Base-by-base conservation (phyloP, 2,329 filamentous ascomycete species). In the Fusarium sp. region DNA sequence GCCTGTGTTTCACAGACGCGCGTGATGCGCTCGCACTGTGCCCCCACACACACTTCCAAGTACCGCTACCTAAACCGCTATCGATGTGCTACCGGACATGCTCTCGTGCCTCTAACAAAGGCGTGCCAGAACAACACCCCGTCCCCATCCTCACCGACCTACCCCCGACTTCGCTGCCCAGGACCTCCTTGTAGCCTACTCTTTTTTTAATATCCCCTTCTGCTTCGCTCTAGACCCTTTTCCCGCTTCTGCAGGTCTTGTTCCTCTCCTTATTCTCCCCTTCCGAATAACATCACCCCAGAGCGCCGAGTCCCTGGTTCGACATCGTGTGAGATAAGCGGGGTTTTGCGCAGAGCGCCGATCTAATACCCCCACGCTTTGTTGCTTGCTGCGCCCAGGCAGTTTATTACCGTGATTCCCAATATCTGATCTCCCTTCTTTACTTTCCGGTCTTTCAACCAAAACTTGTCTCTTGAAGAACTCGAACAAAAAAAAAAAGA, bases 91-190 rank as follows among this genome's bases (percentile, higher is more conserved):
- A 64, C 51, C 58, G 62, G 56, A 71, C 64, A 53, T 77, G 71
- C 73, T 75, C 76, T 74, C 75, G 76, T 76, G 75, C 69, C 65
- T 78, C 62, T 56, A 75, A 78, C 74, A 75, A 78, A 67, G 66
- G 64, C 61, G 27, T 62, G 38, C 61, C 66, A 53, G 63, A 69
- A 70, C 73, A 67, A 67, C 71, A 57, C 61, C 46, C 46, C 62
- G 31, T 69, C 58, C 69, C 71, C 42, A 69, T 66, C 58, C 66
- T 70, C 62, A 69, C 74, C 62, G 62, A 70, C 62, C 38, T 17
- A 46, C 33, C 27, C 76, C 76, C 76, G 76, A 73, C 69, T 77
- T 78, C 75, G 71, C 71, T 74, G 62, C 55, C 55, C 64, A 62
- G 36, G 46, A 24, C 59, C 53, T 70, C 63, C 60, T 66, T 61